phyloP scores from a whole-genome alignment of 305 asterid species.

The Plantago lanceolata region DNA sequence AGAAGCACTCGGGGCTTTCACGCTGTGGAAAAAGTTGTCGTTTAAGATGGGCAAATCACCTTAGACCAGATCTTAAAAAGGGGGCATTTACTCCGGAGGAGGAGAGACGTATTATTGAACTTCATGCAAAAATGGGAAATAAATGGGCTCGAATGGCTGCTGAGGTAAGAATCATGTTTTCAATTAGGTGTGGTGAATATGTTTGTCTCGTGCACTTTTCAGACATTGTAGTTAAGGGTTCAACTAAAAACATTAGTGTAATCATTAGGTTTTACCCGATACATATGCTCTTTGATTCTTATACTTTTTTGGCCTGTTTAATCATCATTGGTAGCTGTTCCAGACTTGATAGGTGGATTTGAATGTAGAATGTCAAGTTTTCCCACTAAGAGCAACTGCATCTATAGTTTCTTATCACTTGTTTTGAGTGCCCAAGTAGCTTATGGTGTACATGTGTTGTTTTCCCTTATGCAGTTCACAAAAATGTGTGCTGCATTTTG shows the following conservation, averaged over 20 bases:
- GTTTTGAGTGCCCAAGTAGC: neutral
- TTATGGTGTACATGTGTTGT: neutral
- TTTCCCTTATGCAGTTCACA: neutral
- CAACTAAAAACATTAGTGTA: neutral
- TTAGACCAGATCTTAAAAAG: slow-evolving; percentile 73
- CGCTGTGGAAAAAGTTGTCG: slow-evolving; percentile 91
- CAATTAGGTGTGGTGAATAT: slow-evolving; percentile 10
- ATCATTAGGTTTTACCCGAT: neutral
- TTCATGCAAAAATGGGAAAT: slow-evolving; percentile 78
- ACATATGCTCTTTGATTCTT: neutral
- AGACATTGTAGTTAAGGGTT: too few species aligned
- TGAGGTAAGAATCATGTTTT: slow-evolving; percentile 48
- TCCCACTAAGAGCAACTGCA: slow-evolving; percentile 9
- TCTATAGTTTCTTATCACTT: neutral
- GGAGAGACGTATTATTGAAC: slow-evolving; percentile 61
- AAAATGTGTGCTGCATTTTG: neutral
- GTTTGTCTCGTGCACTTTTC: neutral
- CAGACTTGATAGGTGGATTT: neutral
- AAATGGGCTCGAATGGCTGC: slow-evolving; percentile 89
- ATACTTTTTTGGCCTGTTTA: neutral
- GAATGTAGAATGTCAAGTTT: neutral
- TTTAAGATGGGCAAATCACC: slow-evolving; percentile 84
- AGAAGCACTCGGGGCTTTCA: slow-evolving; percentile 72
- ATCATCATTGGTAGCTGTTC: neutral
- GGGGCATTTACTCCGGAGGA: slow-evolving; percentile 72